phyloP scores from a whole-genome alignment of 192 early-diverging fungal species.

The Lobosporangium transversale region DNA sequence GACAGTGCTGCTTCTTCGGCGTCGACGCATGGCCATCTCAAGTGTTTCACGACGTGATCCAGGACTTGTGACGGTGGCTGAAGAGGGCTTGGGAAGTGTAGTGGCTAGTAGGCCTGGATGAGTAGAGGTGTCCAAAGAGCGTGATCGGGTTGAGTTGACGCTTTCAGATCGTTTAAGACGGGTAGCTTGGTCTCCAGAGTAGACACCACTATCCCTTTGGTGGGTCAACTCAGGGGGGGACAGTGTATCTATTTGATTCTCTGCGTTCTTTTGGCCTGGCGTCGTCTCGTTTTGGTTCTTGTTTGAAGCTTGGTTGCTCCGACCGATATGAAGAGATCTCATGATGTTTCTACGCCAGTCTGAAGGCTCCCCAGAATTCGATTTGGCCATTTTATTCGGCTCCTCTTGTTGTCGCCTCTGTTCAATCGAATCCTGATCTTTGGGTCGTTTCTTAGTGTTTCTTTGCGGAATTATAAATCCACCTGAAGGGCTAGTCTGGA shows the following conservation, averaged over 20 bases:
- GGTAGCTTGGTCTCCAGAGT: constrained; percentile 3
- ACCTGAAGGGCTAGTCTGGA: neutral
- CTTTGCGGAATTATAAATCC: neutral
- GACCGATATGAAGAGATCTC: constrained; percentile 32
- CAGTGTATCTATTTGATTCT: neutral
- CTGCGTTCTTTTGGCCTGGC: neutral
- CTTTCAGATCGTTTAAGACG: constrained; percentile 18
- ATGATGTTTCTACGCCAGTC: constrained; percentile 39
- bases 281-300: neutral
- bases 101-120: constrained; percentile 33
- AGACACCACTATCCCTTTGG: constrained; percentile 14
- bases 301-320: neutral
- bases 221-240: neutral
- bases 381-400: constrained; percentile 32
- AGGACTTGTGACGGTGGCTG: too few species aligned
- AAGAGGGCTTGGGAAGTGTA: constrained; percentile 9
- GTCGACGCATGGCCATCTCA: constrained; percentile 49
- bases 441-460: constrained; percentile 22
- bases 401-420: constrained; percentile 16
- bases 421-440: constrained; percentile 44
- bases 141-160: constrained; percentile 21
- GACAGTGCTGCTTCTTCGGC: constrained; percentile 30
- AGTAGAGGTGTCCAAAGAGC: constrained; percentile 25
- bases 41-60: constrained; percentile 33
- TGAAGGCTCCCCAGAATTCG: constrained; percentile 17